A percentile compares a stretch with the other conserved stretches of the same genome.
Evolutionary conservation across 495 filamentous ascomycete species (phyloP).

Genomic region (Viridothelium virens): DNA sequence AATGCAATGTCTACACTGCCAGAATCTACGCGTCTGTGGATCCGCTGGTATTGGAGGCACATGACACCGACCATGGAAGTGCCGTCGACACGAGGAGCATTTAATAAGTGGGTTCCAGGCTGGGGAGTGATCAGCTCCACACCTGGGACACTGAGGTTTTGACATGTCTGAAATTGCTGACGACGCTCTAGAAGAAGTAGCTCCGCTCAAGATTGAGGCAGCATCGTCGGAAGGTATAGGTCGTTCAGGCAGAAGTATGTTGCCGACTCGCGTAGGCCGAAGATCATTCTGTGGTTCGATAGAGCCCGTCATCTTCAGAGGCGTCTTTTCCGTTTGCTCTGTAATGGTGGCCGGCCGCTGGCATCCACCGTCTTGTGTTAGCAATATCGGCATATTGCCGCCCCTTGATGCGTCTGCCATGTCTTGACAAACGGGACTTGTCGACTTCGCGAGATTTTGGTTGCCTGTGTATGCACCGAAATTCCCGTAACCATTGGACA

Average conservation of each 20-base stretch:
- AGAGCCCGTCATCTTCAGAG: background rate
- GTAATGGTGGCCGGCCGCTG: background rate
- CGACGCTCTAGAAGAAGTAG: background rate
- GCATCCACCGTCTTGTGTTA: background rate
- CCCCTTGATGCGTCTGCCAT: background rate
- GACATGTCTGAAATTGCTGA: constrained; percentile 12
- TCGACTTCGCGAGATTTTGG: too few species aligned
- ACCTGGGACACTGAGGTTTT: constrained; percentile 23
- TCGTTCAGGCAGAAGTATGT: background rate
- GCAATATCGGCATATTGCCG: background rate
- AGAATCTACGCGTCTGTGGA: background rate
- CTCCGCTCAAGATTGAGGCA: background rate
- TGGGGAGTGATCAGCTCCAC: constrained; percentile 12
- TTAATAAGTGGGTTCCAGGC: constrained; percentile 15
- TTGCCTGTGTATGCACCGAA: too few species aligned
- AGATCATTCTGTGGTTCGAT: background rate
- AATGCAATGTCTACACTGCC: constrained; percentile 25
- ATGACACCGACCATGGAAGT: constrained; percentile 26
- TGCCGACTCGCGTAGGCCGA: background rate
- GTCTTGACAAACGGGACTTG: too few species aligned
- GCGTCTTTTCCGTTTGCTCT: background rate
- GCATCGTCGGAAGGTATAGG: background rate
- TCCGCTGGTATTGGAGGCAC: constrained; percentile 12
- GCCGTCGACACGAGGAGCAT: constrained; percentile 22
- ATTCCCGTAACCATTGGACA: too few species aligned